Base-by-base conservation (phyloP, 83 land plant species). In the Picea abies region DNA sequence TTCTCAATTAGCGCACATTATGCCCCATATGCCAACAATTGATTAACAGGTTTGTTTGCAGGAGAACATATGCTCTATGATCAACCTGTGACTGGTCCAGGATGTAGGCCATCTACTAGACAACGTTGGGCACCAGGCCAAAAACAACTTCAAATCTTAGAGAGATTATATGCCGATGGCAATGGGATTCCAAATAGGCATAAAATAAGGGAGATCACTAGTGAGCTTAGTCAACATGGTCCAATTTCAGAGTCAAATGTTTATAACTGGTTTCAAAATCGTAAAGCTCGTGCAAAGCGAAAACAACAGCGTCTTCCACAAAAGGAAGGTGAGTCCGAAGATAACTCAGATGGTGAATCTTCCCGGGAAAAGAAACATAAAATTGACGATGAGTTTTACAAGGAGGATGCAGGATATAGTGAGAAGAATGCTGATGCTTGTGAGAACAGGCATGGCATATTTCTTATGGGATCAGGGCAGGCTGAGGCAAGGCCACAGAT, bases 91-190 rank as follows among this genome's bases (percentile, higher is more conserved):
- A 0, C 41, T 15, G 80, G 80, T 29, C 64, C 20, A 78, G 63
- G 63, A 20, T 78, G 29, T 78, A 58, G 80, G 58, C 80, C 32
- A 60, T 29, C 90, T 39, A 60, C 91, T 4, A 78, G 91, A 79
- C 91, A 87, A 71, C 79, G 91, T 11, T 89, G 91, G 91, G 87
- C 90, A 41, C 91, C 91, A 44, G 87, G 91, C 61, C 91, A 87
- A 58, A 79, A 68, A 60, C 91, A 89, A 72, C 84, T 89, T 66
- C 87, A 89, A 26, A 87, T 89, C 9, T 77, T 89, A 29, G 91
- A 89, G 83, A 87, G 70, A 77, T 63, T 89, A 75, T 89, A 87
- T 52, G 85, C 84, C 22, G 83, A 82, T 62, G 87, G 87, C n/a
- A 89, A 62, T 80, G 87, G 91, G 47, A 89, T 90, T 22, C 91